These are phyloP conservation scores for Rubia balearica DNA, from an alignment of 305 asterid species.

Conservation along the genomic window DNA sequence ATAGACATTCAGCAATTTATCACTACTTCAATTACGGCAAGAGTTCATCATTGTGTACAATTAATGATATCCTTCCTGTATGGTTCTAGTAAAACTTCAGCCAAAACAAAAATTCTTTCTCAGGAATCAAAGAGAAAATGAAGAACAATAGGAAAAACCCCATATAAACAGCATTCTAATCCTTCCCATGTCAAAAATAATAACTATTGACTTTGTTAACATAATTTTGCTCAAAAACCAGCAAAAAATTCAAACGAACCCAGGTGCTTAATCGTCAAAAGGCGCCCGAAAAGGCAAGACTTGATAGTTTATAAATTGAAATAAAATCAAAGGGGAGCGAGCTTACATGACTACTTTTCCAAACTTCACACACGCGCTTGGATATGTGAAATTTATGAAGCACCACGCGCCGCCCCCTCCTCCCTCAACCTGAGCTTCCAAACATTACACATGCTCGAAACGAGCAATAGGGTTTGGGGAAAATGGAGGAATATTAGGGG, in stretches of 20 bases:
- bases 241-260: constrained; percentile 9
- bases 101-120: background rate
- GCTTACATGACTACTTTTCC: constrained; percentile 96
- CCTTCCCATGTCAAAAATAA: background rate
- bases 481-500: too few species aligned
- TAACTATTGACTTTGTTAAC: background rate
- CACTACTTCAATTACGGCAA: background rate
- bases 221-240: constrained; percentile 4
- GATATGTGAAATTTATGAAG: constrained; percentile 42
- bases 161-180: background rate
- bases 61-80: too few species aligned
- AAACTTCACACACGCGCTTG: constrained; percentile 78
- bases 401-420: constrained; percentile 17
- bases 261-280: constrained; percentile 16
- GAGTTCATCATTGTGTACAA: background rate
- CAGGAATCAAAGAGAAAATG: background rate
- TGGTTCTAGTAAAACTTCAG: background rate
- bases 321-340: constrained; percentile 12
- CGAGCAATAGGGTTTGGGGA: too few species aligned
- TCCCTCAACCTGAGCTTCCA: constrained; percentile 31
- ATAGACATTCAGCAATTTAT: background rate
- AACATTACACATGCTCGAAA: constrained; percentile 9
- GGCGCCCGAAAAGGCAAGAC: background rate
- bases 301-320: constrained; percentile 6
- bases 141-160: too few species aligned